Evolutionary conservation across 2,329 filamentous ascomycete species (phyloP).

Genomic region (Alternaria alternata): DNA sequence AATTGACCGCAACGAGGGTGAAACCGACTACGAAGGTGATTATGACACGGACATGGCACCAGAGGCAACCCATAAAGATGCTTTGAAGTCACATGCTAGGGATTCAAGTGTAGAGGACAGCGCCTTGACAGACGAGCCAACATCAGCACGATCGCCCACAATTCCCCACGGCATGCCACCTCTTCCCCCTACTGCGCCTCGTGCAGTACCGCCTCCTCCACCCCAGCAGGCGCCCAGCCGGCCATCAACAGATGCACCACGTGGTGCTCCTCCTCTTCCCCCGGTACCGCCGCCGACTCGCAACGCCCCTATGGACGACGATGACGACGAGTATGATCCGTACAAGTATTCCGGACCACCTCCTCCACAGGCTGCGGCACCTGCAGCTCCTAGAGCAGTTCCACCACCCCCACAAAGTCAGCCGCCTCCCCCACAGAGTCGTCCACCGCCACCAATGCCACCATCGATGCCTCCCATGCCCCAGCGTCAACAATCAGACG

Average conservation of each 20-base stretch:
- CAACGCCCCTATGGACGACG: slow-evolving; percentile 30
- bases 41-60: slow-evolving; percentile 98
- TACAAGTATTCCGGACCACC: slow-evolving; percentile 58
- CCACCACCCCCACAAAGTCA: slow-evolving; percentile 46
- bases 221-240: slow-evolving; percentile 64
- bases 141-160: slow-evolving; percentile 54
- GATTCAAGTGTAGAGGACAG: slow-evolving; percentile 78
- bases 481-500: slow-evolving; percentile 40
- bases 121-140: slow-evolving; percentile 63
- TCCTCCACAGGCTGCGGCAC: slow-evolving; percentile 11
- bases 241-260: slow-evolving; percentile 72
- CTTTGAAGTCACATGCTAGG: slow-evolving; percentile 80
- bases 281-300: slow-evolving; percentile 71
- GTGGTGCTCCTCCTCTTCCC: slow-evolving; percentile 73
- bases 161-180: slow-evolving; percentile 46
- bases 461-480: slow-evolving; percentile 44
- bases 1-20: slow-evolving; percentile 75
- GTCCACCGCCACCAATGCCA: slow-evolving; percentile 43
- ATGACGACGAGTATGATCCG: slow-evolving; percentile 75
- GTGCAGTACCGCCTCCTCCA: slow-evolving; percentile 64
- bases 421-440: slow-evolving; percentile 44
- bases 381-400: slow-evolving; percentile 49
- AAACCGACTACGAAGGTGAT: slow-evolving; percentile 95
- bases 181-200: slow-evolving; percentile 47
- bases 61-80: slow-evolving; percentile 93